Evolutionary conservation across 257 asterid genomes (phyloP), one percentile per base, ranked within the genome.

Genomic region (Solanum sejunctum): DNA sequence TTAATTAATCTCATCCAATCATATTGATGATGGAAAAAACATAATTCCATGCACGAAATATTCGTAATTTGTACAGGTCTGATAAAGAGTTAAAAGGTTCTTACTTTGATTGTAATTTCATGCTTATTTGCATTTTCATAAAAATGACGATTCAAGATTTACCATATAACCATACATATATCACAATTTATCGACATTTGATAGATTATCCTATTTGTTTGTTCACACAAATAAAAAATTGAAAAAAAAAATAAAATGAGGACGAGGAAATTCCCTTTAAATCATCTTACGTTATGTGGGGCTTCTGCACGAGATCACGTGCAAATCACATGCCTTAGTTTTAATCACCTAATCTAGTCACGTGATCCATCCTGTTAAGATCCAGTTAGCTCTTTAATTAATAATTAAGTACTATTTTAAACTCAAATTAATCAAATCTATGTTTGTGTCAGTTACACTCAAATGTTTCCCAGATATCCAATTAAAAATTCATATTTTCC

Each of bases 361-460:
- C 83, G 64, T 78, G 83, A 28, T 78, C 82, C 83, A 78, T 78
- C 83, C 28, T 52, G 83, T 52, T 52, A 78, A 78, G 83, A 78
- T 78, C 64, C 49, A 52, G 83, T 78, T 78, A 78, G 49, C 26
- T 16, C 60, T 26, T 78, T 78, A 55, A 78, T 78, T 10, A 26
- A 52, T 78, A 28, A 23, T 47, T 49, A 47, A 49, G 39, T 26
- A 4, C 3, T 3, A 23, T 51, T 75, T 21, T 21, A 16, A 51
- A 78, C 49, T 52, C 64, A 26, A 52, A 78, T 52, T 52, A 28
- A 78, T 78, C 82, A 78, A 78, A 78, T 52, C 83, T 8, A 26
- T 52, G 64, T 78, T 78, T 78, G 64, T 52, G 83, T 78, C 82
- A 78, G 82, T 51, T 1, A 16, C 83, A 51, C 49, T 26, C 64